Evolutionary conservation across 306 rosid genomes (phyloP).

Genomic region (Acmispon strigosus): DNA sequence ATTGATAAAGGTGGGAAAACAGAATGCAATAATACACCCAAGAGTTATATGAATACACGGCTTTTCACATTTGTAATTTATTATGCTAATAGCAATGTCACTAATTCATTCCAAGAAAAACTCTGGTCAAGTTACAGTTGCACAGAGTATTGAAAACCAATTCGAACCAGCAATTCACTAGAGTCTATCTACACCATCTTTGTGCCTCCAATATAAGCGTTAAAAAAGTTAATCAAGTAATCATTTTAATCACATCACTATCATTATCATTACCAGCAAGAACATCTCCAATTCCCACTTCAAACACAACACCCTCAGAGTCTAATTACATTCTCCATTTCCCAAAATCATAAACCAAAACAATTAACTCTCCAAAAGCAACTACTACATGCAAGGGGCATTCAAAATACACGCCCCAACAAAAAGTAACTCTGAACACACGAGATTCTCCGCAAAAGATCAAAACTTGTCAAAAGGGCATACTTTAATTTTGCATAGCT

Average conservation of each 20-base stretch:
- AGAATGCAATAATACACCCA: background rate
- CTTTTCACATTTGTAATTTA: background rate
- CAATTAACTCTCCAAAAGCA: background rate
- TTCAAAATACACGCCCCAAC: background rate
- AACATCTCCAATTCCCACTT: background rate
- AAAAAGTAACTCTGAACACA: background rate
- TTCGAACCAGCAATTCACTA: background rate
- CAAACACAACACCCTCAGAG: background rate
- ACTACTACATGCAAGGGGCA: background rate
- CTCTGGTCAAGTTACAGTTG: background rate
- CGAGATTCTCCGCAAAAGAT: background rate
- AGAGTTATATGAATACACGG: background rate
- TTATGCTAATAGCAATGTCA: background rate
- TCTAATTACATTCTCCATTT: background rate
- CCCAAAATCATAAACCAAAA: background rate
- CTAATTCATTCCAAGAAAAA: background rate
- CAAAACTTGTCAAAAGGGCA: conserved; percentile 1
- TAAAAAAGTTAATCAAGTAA: conserved; percentile 1
- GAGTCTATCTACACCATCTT: background rate
- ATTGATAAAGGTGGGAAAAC: background rate
- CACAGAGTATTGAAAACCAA: background rate
- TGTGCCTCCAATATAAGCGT: background rate
- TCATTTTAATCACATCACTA: background rate
- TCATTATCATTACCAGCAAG: background rate
- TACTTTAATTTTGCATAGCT: background rate